Evolutionary conservation across 1,139 yeast species (phyloP), one percentile per base, ranked within the genome.

Genomic region (Nakaseomyces delphensis): DNA sequence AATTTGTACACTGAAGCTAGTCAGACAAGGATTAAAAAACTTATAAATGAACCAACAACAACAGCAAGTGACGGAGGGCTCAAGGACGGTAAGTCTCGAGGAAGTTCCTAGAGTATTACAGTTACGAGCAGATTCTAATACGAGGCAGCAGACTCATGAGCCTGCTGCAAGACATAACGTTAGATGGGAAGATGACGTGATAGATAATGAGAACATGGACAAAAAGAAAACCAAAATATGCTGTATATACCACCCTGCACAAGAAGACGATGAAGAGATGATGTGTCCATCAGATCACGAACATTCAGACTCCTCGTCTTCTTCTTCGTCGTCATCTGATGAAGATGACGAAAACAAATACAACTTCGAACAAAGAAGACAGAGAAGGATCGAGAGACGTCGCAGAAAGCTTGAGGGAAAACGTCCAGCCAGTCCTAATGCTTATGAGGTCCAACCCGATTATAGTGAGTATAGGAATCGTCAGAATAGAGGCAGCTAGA

Each of bases 221-320:
- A 83, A 76, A 67, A 89, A 89, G 66, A 87, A 86, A 61, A 76
- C 95, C 15, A 91, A 89, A 63, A 81, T 89, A n/a, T 91, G 98
- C 60, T 89, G 98, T 54, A 89, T 91, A 18, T 91, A 82, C 66
- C 95, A 86, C 57, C 95, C 95, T 2, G 82, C 80, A 40, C 69
- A 77, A 27, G 82, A 77, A 52, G 82, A 79, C 55, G 91, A 77
- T 29, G 84, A 77, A 46, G 68, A 65, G 14, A 70, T 66, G 18
- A 65, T 57, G 10, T 61, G 68, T 39, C 63, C 67, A 1, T 56
- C 65, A 14, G 55, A 45, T 36, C 63, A 44, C 51, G 54, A 48
- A 11, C 46, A 45, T 30, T 31, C 31, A 10, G 43, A 45, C 19
- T 40, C 46, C 19, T 44, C 49, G n/a, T 45, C 54, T 2, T 50